Base-by-base conservation (phyloP, 2,329 filamentous ascomycete species). In the Purpureocillium lavendulum region DNA sequence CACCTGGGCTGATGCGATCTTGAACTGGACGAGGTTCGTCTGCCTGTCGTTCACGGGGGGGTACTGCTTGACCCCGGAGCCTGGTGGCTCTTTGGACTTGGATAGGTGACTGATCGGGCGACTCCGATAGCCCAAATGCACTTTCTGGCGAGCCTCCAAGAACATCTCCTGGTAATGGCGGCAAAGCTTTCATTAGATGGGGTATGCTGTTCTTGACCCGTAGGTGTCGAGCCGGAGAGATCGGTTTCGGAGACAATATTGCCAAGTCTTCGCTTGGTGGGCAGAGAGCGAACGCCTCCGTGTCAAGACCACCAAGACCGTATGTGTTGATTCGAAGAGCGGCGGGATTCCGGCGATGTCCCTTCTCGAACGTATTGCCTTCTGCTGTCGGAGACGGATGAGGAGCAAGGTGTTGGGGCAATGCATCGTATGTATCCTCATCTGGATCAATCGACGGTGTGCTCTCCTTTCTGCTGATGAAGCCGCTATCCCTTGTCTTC, bases 161-260 rank as follows among this genome's bases (percentile, higher is more conserved):
- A 10, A 42, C 42, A 28, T 59, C 55, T 4, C 52, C 52, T 4
- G 70, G 70, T 7, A 73, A 46, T 12, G 66, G 58, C 12, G 71
- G 71, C 32, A 75, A 47, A 16, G 66, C 64, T 49, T 75, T 75
- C 69, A 74, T 74, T 12, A 75, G 54, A 31, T 65, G 64, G 7
- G 71, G 67, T 38, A 71, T 68, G 45, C 67, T 73, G 45, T 67
- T 70, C 41, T 68, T 70, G 30, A 69, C 56, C 38, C 60, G 66
- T 14, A 71, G 57, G 45, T 66, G 59, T 21, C 61, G 59, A 28
- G 56, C 58, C 28, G 69, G 66, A 13, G 69, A 74, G 4, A 72
- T 65, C 12, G 69, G 69, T 34, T 67, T 62, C n/a, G 70, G 70
- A 4, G 65, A 65, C 28, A 71, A 45, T 29, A 70, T 63, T 11